Evolutionary conservation across 495 filamentous ascomycete species (phyloP).

Genomic region (Durotheca rogersii): DNA sequence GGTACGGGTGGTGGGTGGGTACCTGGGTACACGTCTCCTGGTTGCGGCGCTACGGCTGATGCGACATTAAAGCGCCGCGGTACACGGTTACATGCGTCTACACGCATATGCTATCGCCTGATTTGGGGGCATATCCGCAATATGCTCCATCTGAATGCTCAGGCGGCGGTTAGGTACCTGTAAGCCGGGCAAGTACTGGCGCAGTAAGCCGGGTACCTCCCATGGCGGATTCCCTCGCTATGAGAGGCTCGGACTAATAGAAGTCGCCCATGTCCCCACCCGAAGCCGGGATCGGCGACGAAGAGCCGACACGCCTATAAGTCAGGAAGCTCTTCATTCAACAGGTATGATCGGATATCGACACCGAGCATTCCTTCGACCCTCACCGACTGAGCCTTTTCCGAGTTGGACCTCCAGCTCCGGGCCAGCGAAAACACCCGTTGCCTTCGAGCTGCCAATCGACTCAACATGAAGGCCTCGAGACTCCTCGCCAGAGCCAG

Average conservation of each 20-base stretch:
- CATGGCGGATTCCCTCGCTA: background rate
- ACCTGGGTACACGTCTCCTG: too few species aligned
- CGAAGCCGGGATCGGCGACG: conserved; percentile 22
- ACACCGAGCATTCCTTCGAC: conserved; percentile 4
- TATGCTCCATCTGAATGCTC: too few species aligned
- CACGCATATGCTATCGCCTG: too few species aligned
- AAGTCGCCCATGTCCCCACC: conserved; percentile 4
- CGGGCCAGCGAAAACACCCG: conserved; percentile 1
- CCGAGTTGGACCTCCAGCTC: conserved; percentile 4
- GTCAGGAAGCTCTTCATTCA: conserved; percentile 1
- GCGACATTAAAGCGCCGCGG: too few species aligned
- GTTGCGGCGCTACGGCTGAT: too few species aligned
- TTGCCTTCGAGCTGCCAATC: conserved; percentile 26
- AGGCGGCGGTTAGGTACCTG: too few species aligned
- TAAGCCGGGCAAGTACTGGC: too few species aligned
- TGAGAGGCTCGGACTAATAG: background rate
- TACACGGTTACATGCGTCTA: too few species aligned
- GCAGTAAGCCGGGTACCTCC: too few species aligned
- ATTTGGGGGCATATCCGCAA: too few species aligned
- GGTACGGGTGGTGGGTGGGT: too few species aligned
- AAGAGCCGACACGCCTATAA: conserved; percentile 11
- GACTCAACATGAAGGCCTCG: conserved; percentile 38
- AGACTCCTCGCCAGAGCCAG: conserved; percentile 28
- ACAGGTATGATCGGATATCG: conserved; percentile 10
- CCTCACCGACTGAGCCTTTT: conserved; percentile 7